Evolutionary conservation across 1,284 basidiomycete genomes (phyloP).

Genomic region (Stereum hirsutum): DNA sequence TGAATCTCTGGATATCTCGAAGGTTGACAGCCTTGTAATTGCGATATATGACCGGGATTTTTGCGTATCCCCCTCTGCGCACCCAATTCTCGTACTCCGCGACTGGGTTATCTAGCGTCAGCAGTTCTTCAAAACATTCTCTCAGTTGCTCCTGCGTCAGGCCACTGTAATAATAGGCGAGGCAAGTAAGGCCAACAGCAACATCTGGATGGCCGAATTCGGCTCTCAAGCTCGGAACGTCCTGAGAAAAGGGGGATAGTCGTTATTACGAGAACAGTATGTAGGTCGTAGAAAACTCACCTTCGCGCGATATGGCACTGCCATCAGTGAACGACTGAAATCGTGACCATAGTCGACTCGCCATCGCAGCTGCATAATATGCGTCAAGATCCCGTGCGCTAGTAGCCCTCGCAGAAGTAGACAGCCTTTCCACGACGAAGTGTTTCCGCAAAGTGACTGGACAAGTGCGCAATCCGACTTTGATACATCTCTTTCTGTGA

Average conservation of each 20-base stretch:
- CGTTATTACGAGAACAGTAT: background rate
- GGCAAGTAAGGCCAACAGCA: slow-evolving; percentile 34
- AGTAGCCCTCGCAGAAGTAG: slow-evolving; percentile 35
- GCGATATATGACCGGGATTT: slow-evolving; percentile 21
- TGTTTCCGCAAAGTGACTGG: slow-evolving; percentile 9
- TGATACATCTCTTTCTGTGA: slow-evolving; percentile 3
- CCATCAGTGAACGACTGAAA: background rate
- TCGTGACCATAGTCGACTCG: slow-evolving; percentile 3
- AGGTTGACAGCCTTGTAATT: slow-evolving; percentile 30
- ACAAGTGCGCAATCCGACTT: slow-evolving; percentile 6
- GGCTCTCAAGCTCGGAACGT: slow-evolving; percentile 35
- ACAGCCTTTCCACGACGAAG: slow-evolving; percentile 23
- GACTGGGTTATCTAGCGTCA: slow-evolving; percentile 33
- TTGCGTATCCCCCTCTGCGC: slow-evolving; percentile 2
- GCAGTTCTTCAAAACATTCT: slow-evolving; percentile 29
- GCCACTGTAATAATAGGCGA: slow-evolving; percentile 44
- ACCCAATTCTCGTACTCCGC: slow-evolving; percentile 36
- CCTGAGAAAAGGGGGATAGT: slow-evolving; percentile 12
- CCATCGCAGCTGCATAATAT: slow-evolving; percentile 23
- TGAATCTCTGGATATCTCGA: slow-evolving; percentile 28
- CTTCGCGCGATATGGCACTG: slow-evolving; percentile 7
- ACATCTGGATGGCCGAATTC: slow-evolving; percentile 52
- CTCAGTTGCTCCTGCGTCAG: slow-evolving; percentile 30
- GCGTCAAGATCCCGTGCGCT: slow-evolving; percentile 27
- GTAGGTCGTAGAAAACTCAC: background rate